Evolutionary conservation across 306 rosid genomes (phyloP), one percentile per base, ranked within the genome.

Genomic region (Cucumis melo): DNA sequence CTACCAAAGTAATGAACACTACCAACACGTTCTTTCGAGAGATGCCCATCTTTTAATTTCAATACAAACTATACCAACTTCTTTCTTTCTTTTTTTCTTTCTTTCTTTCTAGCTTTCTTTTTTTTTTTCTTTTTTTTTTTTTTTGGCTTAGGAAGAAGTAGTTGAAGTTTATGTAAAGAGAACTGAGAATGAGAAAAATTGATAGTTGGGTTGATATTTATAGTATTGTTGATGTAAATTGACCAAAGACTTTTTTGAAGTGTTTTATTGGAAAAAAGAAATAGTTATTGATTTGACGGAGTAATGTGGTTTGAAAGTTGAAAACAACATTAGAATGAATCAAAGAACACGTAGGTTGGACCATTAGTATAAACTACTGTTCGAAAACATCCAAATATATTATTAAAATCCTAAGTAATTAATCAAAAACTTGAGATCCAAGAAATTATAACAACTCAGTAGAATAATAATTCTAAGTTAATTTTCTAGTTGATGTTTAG

Each of bases 231-330:
- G 64, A 50, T 51, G 8, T 53, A 48, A 10, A 41, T 76, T 76
- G 79, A 76, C 71, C 39, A 42, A 36, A 7, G 79, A 57, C 53
- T 76, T 39, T 41, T 46, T 60, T 1, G 29, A 27, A 27, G 29
- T 27, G 29, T 10, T 2, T 39, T 39, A 6, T 39, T 39, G n/a
- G n/a, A 60, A 24, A 6, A 21, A 41, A 27, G 19, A 9, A 24
- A 34, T 5, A 27, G 3, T 73, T 73, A 3, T 56, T 39, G 27
- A 27, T 82, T 78, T 81, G 85, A 85, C 86, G 51, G 12, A 11
- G 83, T 55, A 74, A 39, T 65, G 14, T 79, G 4, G 83, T 81
- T 85, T 80, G 81, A 83, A 84, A 21, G 73, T 78, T 75, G 82
- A 83, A 79, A 27, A 68, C 58, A 68, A 55, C 34, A 10, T 38